Percentiles rank a stretch among this genome's conserved stretches.
Conservation (phyloP, 345 rosid species). For the Dovyalis caffra region DNA sequence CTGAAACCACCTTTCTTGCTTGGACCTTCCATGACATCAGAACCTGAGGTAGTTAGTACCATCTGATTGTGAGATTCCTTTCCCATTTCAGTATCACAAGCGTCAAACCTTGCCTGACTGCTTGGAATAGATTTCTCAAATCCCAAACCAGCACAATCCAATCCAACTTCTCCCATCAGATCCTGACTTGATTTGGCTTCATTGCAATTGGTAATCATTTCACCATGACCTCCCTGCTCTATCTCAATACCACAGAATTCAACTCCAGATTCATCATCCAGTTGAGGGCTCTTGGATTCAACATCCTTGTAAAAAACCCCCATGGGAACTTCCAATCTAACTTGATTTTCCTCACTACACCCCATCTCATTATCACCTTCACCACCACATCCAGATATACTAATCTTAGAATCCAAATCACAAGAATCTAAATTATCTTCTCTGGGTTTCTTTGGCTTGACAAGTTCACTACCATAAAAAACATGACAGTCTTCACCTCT, state of each 20-base stretch:
- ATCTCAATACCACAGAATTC: constrained; percentile 11
- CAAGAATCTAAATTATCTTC: constrained; percentile 14
- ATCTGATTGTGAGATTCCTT: constrained; percentile 11
- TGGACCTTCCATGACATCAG: constrained; percentile 10
- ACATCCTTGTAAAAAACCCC: not conserved
- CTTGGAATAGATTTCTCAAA: constrained; percentile 14
- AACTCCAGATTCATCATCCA: constrained; percentile 18
- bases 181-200: constrained; percentile 20
- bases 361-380: constrained; percentile 13
- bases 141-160: constrained; percentile 19
- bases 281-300: constrained; percentile 17
- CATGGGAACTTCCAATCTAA: constrained; percentile 11
- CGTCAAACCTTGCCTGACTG: constrained; percentile 17
- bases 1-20: constrained; percentile 21
- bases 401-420: constrained; percentile 22
- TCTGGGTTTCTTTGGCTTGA: constrained; percentile 22
- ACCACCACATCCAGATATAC: constrained; percentile 11
- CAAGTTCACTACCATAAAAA: constrained; percentile 17
- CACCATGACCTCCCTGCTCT: constrained; percentile 7
- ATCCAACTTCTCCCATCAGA: constrained; percentile 19
- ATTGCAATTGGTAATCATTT: constrained; percentile 1
- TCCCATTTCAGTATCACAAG: constrained; percentile 15
- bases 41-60: not conserved
- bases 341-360: constrained; percentile 14
- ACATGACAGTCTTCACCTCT: constrained; percentile 4